Evolutionary conservation across 306 rosid species (phyloP).

Genomic region (Casuarina cunninghamiana): DNA sequence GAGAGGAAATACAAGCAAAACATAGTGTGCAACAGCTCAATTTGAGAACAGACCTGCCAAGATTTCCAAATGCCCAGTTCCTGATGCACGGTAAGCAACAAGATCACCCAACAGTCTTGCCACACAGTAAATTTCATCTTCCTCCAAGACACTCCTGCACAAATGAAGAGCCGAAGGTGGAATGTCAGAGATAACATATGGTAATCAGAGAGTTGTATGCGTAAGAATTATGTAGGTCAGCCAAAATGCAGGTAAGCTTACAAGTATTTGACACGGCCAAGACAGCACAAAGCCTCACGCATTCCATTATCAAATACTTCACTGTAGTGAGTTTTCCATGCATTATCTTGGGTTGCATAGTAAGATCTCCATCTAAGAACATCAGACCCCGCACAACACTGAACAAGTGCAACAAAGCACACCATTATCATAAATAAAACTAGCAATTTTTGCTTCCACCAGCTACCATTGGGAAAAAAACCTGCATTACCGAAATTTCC

Average conservation of each 20-base stretch:
- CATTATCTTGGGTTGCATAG: slow-evolving; percentile 67
- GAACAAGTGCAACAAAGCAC: slow-evolving; percentile 52
- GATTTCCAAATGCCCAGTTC: slow-evolving; percentile 87
- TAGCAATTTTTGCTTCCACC: slow-evolving; percentile 45
- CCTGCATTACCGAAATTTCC: slow-evolving; percentile 37
- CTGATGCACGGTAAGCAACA: slow-evolving; percentile 91
- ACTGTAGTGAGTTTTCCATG: slow-evolving; percentile 85
- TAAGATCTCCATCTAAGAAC: slow-evolving; percentile 83
- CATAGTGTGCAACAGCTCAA: slow-evolving; percentile 7
- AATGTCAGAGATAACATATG: slow-evolving; percentile 19
- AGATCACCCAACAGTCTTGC: slow-evolving; percentile 84
- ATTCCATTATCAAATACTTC: slow-evolving; percentile 84
- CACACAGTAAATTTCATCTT: slow-evolving; percentile 85
- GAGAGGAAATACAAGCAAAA: not conserved
- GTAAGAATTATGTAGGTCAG: not conserved
- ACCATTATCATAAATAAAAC: slow-evolving; percentile 40
- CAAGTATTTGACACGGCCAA: slow-evolving; percentile 84
- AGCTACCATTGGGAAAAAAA: slow-evolving; percentile 23
- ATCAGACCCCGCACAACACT: slow-evolving; percentile 70
- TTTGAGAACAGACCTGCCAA: slow-evolving; percentile 71
- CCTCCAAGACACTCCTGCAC: slow-evolving; percentile 56
- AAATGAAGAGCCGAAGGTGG: slow-evolving; percentile 11
- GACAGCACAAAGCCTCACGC: slow-evolving; percentile 91
- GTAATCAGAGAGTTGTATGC: not conserved
- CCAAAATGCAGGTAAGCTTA: slow-evolving; percentile 32